Evolutionary conservation across 208 protist species (phyloP).

Genomic region (Herpetomonas tarakana): DNA sequence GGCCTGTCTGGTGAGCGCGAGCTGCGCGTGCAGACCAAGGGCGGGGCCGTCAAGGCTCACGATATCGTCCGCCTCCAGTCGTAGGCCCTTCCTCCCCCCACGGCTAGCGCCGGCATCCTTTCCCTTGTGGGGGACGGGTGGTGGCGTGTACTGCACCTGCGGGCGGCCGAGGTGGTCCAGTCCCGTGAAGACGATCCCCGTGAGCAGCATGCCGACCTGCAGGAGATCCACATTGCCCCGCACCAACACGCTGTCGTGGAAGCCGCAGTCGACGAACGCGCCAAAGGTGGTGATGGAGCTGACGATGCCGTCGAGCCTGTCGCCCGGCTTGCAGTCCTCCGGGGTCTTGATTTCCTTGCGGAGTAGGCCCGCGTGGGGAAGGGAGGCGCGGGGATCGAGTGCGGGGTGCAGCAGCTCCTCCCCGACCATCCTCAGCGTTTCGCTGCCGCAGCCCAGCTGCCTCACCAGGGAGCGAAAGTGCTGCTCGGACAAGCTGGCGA

Average conservation of each 20-base stretch:
- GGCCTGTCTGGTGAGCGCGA: too few relatives aligned
- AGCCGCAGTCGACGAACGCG: conserved; percentile 80
- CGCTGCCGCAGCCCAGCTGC: conserved; percentile 45
- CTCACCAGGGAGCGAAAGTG: conserved; percentile 10
- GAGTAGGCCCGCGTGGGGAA: conserved; percentile 73
- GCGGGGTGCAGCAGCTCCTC: conserved; percentile 57
- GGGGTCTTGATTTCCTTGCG: conserved; percentile 37
- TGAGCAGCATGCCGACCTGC: conserved; percentile 50
- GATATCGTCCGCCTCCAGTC: conserved; percentile 50
- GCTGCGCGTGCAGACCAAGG: too few relatives aligned
- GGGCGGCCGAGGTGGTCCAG: conserved; percentile 60
- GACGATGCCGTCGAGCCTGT: conserved; percentile 59
- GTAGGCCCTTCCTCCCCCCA: conserved; percentile 15
- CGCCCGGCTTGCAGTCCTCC: conserved; percentile 40
- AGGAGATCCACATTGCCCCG: conserved; percentile 38
- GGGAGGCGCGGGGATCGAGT: conserved; percentile 62
- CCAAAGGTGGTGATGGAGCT: conserved; percentile 80
- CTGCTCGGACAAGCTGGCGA: conserved; percentile 11
- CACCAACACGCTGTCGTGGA: conserved; percentile 74
- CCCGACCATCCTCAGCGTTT: conserved; percentile 57
- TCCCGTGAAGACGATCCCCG: conserved; percentile 28
- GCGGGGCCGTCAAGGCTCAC: too few relatives aligned
- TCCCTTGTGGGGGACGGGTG: not conserved
- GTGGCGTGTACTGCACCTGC: conserved; percentile 28
- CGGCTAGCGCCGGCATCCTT: not conserved